These are phyloP conservation scores for Pythium rhizo-oryzae DNA, from an alignment of 352 stramenopile genomes.

Conservation along the genomic window DNA sequence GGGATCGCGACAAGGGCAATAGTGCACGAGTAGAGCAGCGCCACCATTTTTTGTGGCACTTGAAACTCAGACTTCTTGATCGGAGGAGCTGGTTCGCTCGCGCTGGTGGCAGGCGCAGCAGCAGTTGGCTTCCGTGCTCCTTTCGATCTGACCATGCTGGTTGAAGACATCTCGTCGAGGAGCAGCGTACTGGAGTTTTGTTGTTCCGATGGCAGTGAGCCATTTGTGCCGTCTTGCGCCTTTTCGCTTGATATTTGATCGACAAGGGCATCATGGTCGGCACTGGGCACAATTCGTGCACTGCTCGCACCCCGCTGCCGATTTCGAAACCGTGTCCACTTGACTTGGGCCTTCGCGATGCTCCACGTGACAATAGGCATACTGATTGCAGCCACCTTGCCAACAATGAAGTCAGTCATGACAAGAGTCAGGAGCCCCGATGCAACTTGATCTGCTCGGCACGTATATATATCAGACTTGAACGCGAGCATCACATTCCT, in stretches of 20 bases:
- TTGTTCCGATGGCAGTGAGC: not conserved
- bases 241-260: not conserved
- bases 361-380: slow-evolving; percentile 31
- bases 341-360: not conserved
- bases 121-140: not conserved
- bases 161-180: not conserved
- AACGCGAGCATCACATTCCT: slow-evolving; percentile 73
- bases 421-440: slow-evolving; percentile 70
- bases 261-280: not conserved
- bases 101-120: not conserved
- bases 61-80: slow-evolving; percentile 65
- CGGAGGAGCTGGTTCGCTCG: slow-evolving; percentile 1
- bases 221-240: not conserved
- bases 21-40: slow-evolving; percentile 77
- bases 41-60: slow-evolving; percentile 84
- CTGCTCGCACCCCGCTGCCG: not conserved
- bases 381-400: slow-evolving; percentile 54
- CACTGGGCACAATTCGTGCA: not conserved
- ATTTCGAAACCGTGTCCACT: slow-evolving; percentile 20
- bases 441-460: slow-evolving; percentile 65
- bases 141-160: not conserved
- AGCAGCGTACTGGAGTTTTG: not conserved
- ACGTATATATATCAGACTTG: slow-evolving; percentile 50
- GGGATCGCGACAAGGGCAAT: slow-evolving; percentile 73
- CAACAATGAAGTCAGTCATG: slow-evolving; percentile 73